Conservation (phyloP, 2,329 filamentous ascomycete genomes). For the Fusarium tjaetaba region DNA sequence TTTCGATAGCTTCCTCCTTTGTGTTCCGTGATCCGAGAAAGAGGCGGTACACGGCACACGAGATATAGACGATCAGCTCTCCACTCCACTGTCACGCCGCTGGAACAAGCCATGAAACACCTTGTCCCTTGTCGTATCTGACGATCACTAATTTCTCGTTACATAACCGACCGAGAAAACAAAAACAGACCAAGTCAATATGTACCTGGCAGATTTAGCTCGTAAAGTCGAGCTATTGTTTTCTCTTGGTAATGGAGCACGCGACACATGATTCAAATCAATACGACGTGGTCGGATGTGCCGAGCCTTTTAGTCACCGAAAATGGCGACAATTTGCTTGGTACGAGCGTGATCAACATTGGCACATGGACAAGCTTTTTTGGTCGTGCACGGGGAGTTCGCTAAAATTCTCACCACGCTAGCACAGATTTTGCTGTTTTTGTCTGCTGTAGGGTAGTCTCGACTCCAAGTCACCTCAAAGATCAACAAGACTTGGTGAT, state of each 20-base stretch:
- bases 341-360: not conserved
- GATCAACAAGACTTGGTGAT: not conserved
- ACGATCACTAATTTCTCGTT: constrained; percentile 13
- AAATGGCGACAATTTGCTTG: not conserved
- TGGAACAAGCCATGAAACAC: constrained; percentile 1
- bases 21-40: not conserved
- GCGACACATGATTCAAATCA: constrained; percentile 14
- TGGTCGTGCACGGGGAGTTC: not conserved
- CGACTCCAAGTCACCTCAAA: too few relatives aligned
- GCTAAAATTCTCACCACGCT: not conserved
- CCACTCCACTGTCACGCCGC: not conserved
- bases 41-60: not conserved
- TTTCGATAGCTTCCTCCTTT: not conserved
- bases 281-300: constrained; percentile 7
- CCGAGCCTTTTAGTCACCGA: not conserved
- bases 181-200: not conserved
- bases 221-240: not conserved
- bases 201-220: not conserved
- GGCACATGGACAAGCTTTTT: constrained; percentile 10
- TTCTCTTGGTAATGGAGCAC: constrained; percentile 17
- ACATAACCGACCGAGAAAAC: not conserved
- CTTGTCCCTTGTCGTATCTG: constrained; percentile 6
- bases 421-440: not conserved
- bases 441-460: not conserved
- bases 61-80: constrained; percentile 16